phyloP scores from a whole-genome alignment of 75 land plant genomes.

The Picea glauca region DNA sequence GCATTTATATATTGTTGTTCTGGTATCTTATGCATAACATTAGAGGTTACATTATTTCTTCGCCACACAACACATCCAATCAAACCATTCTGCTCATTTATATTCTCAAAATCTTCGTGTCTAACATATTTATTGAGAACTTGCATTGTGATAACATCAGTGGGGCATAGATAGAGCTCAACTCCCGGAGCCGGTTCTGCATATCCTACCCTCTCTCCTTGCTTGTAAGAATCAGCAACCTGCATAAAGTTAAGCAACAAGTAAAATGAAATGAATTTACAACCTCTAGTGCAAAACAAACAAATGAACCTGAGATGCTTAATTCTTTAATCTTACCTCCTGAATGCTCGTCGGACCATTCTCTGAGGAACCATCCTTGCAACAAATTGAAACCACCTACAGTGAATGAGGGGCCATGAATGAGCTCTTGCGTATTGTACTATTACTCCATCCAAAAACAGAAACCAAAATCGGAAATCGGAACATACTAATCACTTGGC shows the following conservation, averaged over 20 bases:
- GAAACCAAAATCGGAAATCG: too few species aligned
- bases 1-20: conserved; percentile 47
- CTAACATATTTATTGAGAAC: conserved; percentile 48
- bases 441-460: too few species aligned
- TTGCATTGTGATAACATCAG: conserved; percentile 36
- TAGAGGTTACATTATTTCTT: conserved; percentile 41
- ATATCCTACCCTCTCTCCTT: conserved; percentile 81
- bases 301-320: conserved; percentile 10
- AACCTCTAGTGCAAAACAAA: conserved; percentile 1
- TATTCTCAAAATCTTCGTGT: conserved; percentile 29
- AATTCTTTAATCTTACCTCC: conserved; percentile 28
- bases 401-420: not conserved
- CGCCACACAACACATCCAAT: conserved; percentile 95
- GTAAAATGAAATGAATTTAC: not conserved
- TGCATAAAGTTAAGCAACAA: conserved; percentile 20
- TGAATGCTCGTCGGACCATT: conserved; percentile 15
- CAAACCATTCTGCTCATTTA: conserved; percentile 40
- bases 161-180: conserved; percentile 86
- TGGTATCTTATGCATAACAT: conserved; percentile 45
- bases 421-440: not conserved
- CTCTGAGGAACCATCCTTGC: conserved; percentile 17
- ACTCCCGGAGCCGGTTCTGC: conserved; percentile 85
- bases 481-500: too few species aligned
- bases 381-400: conserved; percentile 8
- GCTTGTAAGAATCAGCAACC: conserved; percentile 69